Conservation (phyloP, 2,329 filamentous ascomycete genomes). For the Grosmannia huntii region DNA sequence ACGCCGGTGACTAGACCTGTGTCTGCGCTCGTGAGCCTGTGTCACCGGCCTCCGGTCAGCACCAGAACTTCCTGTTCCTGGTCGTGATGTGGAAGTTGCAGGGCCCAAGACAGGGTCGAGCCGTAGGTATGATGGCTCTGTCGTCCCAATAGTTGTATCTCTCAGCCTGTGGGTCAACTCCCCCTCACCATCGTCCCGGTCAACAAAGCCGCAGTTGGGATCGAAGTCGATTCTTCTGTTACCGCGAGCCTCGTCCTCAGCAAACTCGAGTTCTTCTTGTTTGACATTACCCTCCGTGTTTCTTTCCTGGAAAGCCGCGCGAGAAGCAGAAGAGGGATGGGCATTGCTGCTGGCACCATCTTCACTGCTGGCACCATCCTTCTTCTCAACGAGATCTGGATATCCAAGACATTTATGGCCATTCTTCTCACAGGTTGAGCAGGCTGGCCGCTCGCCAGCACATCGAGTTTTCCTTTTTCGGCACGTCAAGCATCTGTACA, state of each 20-base stretch:
- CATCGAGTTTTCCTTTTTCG: constrained; percentile 66
- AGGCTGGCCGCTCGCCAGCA: constrained; percentile 58
- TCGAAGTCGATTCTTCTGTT: not conserved
- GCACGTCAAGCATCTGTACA: constrained; percentile 53
- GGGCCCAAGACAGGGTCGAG: not conserved
- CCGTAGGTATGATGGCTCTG: too few relatives aligned
- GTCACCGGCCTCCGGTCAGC: too few relatives aligned
- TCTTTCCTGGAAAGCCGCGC: not conserved
- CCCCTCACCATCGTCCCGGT: not conserved
- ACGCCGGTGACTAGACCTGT: not conserved
- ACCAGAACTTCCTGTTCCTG: not conserved
- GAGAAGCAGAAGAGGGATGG: not conserved
- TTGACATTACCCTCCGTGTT: not conserved
- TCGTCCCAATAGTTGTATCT: not conserved
- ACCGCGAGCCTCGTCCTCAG: not conserved
- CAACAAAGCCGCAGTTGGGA: not conserved
- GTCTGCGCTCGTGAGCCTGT: not conserved
- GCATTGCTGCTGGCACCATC: not conserved
- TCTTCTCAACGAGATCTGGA: constrained; percentile 37
- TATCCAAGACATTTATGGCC: constrained; percentile 59
- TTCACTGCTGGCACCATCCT: constrained; percentile 11
- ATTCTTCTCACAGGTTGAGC: constrained; percentile 61
- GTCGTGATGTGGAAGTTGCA: not conserved
- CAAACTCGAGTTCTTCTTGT: too few relatives aligned
- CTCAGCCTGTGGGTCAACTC: too few relatives aligned